These are phyloP conservation scores for Lachnellula cervina DNA, from an alignment of 2,329 filamentous ascomycete genomes.

Conservation along the genomic window DNA sequence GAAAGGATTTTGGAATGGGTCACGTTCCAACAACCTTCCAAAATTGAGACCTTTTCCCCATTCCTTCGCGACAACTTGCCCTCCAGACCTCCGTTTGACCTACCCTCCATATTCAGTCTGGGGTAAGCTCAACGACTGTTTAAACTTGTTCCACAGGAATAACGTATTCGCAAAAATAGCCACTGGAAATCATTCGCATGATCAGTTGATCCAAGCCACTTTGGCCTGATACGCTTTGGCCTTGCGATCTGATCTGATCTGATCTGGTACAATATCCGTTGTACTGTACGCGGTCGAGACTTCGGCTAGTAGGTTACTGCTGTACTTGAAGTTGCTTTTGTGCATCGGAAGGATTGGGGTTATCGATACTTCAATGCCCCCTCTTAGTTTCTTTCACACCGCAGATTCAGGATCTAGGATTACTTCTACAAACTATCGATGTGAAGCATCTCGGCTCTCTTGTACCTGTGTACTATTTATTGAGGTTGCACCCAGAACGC, in stretches of 20 bases:
- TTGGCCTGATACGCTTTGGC: not conserved
- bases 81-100: too few species aligned
- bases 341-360: not conserved
- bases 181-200: not conserved
- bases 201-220: not conserved
- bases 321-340: not conserved
- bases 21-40: not conserved
- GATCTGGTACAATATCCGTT: not conserved
- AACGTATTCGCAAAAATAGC: not conserved
- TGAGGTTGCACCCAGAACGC: not conserved
- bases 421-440: not conserved
- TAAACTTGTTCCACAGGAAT: not conserved
- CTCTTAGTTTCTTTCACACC: not conserved
- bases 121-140: not conserved
- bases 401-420: not conserved
- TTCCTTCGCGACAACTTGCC: not conserved
- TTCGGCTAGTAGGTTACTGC: too few species aligned
- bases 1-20: not conserved
- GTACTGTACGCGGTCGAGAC: too few species aligned
- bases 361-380: not conserved
- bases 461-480: not conserved
- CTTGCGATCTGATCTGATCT: not conserved
- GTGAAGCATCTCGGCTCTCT: not conserved
- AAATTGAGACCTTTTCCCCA: not conserved
- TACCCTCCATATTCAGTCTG: not conserved